phyloP scores from a whole-genome alignment of 257 asterid species.

The Sherardia arvensis region DNA sequence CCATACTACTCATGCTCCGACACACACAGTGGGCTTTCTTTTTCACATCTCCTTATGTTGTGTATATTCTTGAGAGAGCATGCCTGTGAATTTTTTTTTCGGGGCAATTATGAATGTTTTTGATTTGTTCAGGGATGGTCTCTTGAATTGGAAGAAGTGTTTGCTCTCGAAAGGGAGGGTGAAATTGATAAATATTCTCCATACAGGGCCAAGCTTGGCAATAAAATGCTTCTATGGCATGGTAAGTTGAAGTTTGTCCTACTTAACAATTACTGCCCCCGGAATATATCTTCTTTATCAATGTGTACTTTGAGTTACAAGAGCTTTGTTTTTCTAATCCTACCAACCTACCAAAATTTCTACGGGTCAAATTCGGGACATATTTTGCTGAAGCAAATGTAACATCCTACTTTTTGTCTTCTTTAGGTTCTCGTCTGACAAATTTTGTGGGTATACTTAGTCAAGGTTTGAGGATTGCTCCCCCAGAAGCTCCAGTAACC shows the following conservation, averaged over 20 bases:
- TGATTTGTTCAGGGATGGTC: constrained; percentile 62
- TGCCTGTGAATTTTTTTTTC: not conserved
- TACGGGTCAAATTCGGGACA: not conserved
- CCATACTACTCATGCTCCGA: constrained; percentile 85
- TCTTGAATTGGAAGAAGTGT: constrained; percentile 91
- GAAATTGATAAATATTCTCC: constrained; percentile 77
- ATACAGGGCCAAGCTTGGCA: constrained; percentile 59
- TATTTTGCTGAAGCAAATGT: not conserved
- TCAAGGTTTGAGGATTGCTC: constrained; percentile 97
- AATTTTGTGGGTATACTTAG: constrained; percentile 93
- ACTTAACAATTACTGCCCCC: constrained; percentile 7
- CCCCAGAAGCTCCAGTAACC: constrained; percentile 98
- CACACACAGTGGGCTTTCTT: constrained; percentile 60
- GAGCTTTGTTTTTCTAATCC: not conserved
- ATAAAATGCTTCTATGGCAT: constrained; percentile 97
- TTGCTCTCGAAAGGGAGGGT: constrained; percentile 77
- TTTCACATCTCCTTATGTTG: constrained; percentile 9
- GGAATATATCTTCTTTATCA: not conserved
- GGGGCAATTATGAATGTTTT: constrained; percentile 1
- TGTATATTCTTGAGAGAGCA: not conserved
- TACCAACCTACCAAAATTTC: not conserved
- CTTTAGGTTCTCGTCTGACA: constrained; percentile 79
- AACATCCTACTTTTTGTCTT: constrained; percentile 10
- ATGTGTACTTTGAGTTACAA: constrained; percentile 1
- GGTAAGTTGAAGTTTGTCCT: constrained; percentile 39